phyloP scores from a whole-genome alignment of 73 alveolate genomes.

The Tetrahymena thermophila region DNA sequence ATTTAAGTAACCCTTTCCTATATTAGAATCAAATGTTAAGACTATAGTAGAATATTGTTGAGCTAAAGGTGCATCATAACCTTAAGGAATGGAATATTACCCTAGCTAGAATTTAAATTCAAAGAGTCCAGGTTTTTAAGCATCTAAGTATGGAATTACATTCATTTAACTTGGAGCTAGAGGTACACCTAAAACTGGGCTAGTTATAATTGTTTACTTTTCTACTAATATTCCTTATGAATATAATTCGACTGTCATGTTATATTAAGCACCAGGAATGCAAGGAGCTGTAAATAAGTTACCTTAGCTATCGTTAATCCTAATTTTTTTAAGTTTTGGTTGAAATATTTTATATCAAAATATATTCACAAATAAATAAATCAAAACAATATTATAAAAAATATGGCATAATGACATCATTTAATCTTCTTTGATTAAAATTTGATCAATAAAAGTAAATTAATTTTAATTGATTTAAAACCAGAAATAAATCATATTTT shows the following conservation, averaged over 20 bases:
- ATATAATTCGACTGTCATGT: not conserved
- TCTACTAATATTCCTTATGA: not conserved
- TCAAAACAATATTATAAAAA: no score
- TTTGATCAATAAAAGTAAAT: no score
- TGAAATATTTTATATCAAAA: no score
- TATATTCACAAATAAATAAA: no score
- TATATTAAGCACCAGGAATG: not conserved
- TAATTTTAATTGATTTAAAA: not conserved
- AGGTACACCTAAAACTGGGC: not conserved
- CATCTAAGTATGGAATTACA: not conserved
- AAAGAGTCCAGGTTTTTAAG: not conserved
- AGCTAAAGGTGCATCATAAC: not conserved
- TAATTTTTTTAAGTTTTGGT: not conserved
- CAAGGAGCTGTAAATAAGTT: not conserved
- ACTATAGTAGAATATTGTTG: not conserved
- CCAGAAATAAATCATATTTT: not conserved
- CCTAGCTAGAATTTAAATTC: not conserved
- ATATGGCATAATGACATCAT: no score
- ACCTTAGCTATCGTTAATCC: not conserved
- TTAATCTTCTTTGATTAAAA: no score
- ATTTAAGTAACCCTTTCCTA: not conserved
- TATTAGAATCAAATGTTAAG: not conserved
- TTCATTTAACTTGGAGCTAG: not conserved
- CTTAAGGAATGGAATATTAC: not conserved
- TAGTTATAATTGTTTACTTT: not conserved